Evolutionary conservation across 257 asterid species (phyloP).

Genomic region (Osmanthus fragrans): DNA sequence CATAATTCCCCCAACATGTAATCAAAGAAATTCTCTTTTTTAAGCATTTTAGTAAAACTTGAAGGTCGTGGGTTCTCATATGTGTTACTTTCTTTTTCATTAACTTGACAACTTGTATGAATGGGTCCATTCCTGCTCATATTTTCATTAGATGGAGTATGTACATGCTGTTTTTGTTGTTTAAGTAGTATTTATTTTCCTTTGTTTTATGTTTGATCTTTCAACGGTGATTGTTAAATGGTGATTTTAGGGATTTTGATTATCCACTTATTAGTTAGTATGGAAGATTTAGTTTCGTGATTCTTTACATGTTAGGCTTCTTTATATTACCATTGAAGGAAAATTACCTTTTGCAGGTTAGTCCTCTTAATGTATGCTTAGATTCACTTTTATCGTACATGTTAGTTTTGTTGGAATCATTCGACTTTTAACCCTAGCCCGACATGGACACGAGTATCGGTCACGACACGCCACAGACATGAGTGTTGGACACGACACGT

Average conservation of each 20-base stretch:
- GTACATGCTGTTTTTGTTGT: background rate
- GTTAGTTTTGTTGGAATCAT: background rate
- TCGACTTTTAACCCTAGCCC: background rate
- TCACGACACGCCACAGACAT: too few relatives aligned
- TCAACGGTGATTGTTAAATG: background rate
- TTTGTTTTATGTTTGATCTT: background rate
- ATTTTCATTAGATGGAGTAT: background rate
- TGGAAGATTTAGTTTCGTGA: background rate
- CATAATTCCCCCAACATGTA: background rate
- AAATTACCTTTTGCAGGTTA: background rate
- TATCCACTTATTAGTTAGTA: background rate
- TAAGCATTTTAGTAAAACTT: background rate
- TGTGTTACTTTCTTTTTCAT: slow-evolving; percentile 2
- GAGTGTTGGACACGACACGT: too few relatives aligned
- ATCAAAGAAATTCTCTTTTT: background rate
- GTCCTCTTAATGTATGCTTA: background rate
- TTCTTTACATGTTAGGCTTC: background rate
- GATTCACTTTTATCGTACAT: background rate
- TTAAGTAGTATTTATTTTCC: background rate
- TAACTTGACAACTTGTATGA: background rate
- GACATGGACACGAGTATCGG: too few relatives aligned
- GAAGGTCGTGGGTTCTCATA: slow-evolving; percentile 5
- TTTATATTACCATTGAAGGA: background rate
- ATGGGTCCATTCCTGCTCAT: background rate
- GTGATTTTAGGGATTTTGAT: background rate